These are phyloP conservation scores for Wickerhamiella parazyma DNA, from an alignment of 805 yeast species.

Conservation along the genomic window DNA sequence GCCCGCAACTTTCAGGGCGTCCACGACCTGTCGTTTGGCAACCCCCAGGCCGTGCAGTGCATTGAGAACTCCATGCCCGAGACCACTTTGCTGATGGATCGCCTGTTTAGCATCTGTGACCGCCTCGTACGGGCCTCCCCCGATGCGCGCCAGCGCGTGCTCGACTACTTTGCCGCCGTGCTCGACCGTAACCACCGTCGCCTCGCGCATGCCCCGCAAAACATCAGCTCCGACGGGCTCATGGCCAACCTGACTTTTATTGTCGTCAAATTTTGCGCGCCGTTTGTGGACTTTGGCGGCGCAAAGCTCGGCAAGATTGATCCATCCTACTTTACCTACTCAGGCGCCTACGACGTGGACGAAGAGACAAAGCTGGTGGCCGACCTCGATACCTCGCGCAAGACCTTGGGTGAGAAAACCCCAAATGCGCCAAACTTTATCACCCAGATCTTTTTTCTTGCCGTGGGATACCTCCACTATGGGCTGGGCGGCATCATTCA, in stretches of 20 bases:
- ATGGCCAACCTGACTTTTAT: conserved; percentile 64
- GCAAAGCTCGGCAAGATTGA: conserved; percentile 68
- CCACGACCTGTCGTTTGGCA: conserved; percentile 8
- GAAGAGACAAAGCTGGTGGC: conserved; percentile 80
- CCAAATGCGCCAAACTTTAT: conserved; percentile 52
- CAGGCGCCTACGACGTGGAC: conserved; percentile 42
- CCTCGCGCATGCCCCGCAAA: conserved; percentile 49
- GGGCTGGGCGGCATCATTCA: conserved; percentile 73
- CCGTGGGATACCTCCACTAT: conserved; percentile 68
- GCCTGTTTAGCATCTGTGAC: conserved; percentile 58
- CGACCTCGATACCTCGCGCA: conserved; percentile 54
- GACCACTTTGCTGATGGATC: conserved; percentile 15
- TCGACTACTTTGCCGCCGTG: conserved; percentile 57
- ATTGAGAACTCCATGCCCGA: conserved; percentile 18
- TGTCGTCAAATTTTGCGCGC: conserved; percentile 60
- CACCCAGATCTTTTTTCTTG: conserved; percentile 76
- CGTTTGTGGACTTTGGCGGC: conserved; percentile 59
- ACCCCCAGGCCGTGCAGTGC: conserved; percentile 11
- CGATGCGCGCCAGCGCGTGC: conserved; percentile 45
- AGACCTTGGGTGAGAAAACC: conserved; percentile 35
- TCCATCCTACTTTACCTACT: conserved; percentile 46
- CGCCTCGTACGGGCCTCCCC: conserved; percentile 62
- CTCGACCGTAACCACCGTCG: conserved; percentile 78
- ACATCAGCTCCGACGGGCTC: conserved; percentile 64
- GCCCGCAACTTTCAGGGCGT: conserved; percentile 34